Evolutionary conservation across 257 asterid genomes (phyloP).

Genomic region (Prunella vulgaris): DNA sequence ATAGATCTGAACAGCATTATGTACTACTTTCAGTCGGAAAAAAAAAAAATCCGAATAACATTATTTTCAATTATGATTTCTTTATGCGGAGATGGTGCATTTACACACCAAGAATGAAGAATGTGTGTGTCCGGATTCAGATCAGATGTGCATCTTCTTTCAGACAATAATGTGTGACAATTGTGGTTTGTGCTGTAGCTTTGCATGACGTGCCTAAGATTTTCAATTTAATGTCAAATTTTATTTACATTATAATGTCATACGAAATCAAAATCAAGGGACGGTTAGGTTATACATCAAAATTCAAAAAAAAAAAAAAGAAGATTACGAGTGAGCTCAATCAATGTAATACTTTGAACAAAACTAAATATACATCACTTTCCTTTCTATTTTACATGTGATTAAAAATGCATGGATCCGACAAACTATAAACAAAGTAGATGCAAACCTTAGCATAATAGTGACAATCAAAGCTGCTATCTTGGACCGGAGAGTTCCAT

Average conservation of each 20-base stretch:
- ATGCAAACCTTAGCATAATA: background rate
- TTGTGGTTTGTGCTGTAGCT: background rate
- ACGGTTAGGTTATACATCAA: background rate
- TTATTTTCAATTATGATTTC: too few relatives aligned
- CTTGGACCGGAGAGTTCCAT: slow-evolving; percentile 97
- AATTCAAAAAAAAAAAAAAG: background rate
- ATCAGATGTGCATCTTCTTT: background rate
- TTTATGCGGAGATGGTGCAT: too few relatives aligned
- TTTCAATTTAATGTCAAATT: background rate
- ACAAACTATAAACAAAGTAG: slow-evolving; percentile 42
- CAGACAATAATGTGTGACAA: background rate
- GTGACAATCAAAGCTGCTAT: slow-evolving; percentile 31
- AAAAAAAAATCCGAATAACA: too few relatives aligned
- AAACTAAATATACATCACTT: slow-evolving; percentile 28
- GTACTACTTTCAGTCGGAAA: too few relatives aligned
- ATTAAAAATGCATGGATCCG: slow-evolving; percentile 29
- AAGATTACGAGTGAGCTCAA: background rate
- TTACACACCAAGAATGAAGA: too few relatives aligned
- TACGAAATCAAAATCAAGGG: background rate
- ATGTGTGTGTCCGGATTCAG: too few relatives aligned
- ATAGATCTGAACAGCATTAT: too few relatives aligned
- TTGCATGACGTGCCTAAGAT: too few relatives aligned
- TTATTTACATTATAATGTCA: background rate
- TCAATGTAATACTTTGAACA: slow-evolving; percentile 27
- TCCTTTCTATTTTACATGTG: slow-evolving; percentile 41